Percentiles rank a stretch among this genome's conserved stretches.
phyloP scores from a whole-genome alignment of 2,329 filamentous ascomycete species.

The Epichloe aotearoae region DNA sequence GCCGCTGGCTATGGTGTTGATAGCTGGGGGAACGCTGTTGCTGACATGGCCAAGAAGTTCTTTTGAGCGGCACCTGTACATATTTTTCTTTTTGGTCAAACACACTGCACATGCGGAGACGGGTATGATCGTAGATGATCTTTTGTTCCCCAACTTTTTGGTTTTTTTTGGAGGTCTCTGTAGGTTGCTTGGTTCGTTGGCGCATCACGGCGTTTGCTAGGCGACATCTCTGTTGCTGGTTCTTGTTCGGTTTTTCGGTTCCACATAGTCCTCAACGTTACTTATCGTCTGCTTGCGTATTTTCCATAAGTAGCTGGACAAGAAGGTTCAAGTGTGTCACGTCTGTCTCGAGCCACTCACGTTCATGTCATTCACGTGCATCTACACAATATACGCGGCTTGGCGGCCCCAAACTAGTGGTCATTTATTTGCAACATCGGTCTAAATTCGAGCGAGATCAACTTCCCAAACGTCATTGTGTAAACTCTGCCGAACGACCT shows the following conservation, averaged over 20 bases:
- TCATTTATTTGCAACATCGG: neutral
- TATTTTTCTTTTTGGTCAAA: neutral
- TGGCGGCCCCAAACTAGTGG: neutral
- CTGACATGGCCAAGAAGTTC: conserved; percentile 29
- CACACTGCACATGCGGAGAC: too few relatives aligned
- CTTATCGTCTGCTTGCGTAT: too few relatives aligned
- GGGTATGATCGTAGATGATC: too few relatives aligned
- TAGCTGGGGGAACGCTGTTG: conserved; percentile 22
- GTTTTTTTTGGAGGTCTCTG: too few relatives aligned
- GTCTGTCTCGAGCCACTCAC: neutral
- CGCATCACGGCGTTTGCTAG: too few relatives aligned
- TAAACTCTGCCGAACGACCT: neutral
- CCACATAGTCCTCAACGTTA: too few relatives aligned
- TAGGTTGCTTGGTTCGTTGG: too few relatives aligned
- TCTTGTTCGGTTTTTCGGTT: too few relatives aligned
- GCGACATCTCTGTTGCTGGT: too few relatives aligned
- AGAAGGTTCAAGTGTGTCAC: neutral
- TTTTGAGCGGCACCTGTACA: conserved; percentile 15
- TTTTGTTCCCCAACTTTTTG: neutral
- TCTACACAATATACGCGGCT: neutral
- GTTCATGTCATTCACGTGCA: neutral
- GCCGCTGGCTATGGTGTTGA: neutral
- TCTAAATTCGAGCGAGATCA: neutral
- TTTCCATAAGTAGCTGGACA: too few relatives aligned
- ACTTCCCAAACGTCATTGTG: neutral